Evolutionary conservation across 345 rosid species (phyloP), one percentile per base, ranked within the genome.

Genomic region (Isatis tinctoria): DNA sequence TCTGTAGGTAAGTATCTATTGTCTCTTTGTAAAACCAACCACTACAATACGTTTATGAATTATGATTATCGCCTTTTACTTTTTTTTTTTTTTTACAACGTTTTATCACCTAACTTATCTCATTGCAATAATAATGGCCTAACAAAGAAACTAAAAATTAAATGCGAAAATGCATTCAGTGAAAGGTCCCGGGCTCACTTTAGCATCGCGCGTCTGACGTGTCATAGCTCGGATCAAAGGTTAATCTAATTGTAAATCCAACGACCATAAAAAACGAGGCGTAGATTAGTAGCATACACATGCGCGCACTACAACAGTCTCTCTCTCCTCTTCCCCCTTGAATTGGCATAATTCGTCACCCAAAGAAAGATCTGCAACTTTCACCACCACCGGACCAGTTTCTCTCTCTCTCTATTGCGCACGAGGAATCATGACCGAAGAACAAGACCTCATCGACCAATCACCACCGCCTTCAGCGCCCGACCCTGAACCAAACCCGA

Each of bases 371-470:
- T 88, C 86, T 83, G 81, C 75, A 69, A 36, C 56, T 65, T 32
- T 62, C 73, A 59, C 69, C 73, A 59, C 69, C 69, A 69, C 76
- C 70, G 66, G 60, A 45, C 66, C 78, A 56, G 65, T 65, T 68
- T 67, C 71, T 58, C 39, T 56, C 79, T 41, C 58, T 53, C 74
- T 8, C 33, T 60, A 26, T 30, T 2, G 10, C 28, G 13, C 70
- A 9, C 60, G 41, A 20, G 44, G 54, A 76, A 73, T 28, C 79
- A 87, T 89, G 95, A 74, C 81, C 28, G 91, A 87, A 56, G 77
- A 77, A 26, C 76, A 52, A 69, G 60, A 35, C 78, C 57, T 82
- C 16, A 54, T 83, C 75, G 91, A 82, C 75, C 88, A 83, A 52
- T 74, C 84, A 47, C 81, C 91, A 59, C 75, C 82, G 0, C 66